These are phyloP conservation scores for Aspergillus sclerotialis DNA, from an alignment of 2,329 filamentous ascomycete species.

Conservation along the genomic window DNA sequence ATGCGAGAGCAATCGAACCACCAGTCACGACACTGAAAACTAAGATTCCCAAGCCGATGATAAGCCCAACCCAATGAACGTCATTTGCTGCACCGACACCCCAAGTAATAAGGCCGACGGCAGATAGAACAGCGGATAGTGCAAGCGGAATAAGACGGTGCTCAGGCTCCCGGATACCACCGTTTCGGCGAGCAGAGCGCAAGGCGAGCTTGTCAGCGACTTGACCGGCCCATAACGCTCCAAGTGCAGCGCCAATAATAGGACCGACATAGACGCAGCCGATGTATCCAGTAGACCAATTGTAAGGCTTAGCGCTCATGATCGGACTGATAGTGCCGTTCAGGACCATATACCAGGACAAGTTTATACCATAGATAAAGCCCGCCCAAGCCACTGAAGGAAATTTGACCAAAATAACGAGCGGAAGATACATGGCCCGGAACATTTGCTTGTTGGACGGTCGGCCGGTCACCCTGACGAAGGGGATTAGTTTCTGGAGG, in stretches of 20 bases:
- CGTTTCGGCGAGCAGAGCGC: constrained; percentile 13
- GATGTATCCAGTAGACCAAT: too few relatives aligned
- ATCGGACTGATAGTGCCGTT: constrained; percentile 34
- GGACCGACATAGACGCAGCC: too few relatives aligned
- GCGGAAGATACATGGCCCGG: too few relatives aligned
- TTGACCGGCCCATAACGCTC: constrained; percentile 9
- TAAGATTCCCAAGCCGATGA: constrained; percentile 37
- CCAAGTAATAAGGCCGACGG: constrained; percentile 23
- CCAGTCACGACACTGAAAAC: constrained; percentile 33
- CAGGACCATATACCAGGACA: constrained; percentile 35
- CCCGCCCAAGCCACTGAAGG: constrained; percentile 11
- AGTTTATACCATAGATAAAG: constrained; percentile 34
- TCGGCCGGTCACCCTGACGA: too few relatives aligned
- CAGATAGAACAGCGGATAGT: not conserved
- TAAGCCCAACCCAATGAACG: constrained; percentile 36
- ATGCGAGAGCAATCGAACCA: constrained; percentile 33
- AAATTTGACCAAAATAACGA: not conserved
- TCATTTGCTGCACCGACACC: constrained; percentile 37
- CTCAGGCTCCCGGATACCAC: constrained; percentile 20
- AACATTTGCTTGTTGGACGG: too few relatives aligned
- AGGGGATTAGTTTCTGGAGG: too few relatives aligned
- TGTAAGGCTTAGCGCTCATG: constrained; percentile 27
- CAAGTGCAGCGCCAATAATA: constrained; percentile 1
- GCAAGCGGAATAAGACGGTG: constrained; percentile 16
- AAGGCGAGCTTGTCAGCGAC: constrained; percentile 18